Base-by-base conservation (phyloP, 345 rosid species). In the Citrus glauca region DNA sequence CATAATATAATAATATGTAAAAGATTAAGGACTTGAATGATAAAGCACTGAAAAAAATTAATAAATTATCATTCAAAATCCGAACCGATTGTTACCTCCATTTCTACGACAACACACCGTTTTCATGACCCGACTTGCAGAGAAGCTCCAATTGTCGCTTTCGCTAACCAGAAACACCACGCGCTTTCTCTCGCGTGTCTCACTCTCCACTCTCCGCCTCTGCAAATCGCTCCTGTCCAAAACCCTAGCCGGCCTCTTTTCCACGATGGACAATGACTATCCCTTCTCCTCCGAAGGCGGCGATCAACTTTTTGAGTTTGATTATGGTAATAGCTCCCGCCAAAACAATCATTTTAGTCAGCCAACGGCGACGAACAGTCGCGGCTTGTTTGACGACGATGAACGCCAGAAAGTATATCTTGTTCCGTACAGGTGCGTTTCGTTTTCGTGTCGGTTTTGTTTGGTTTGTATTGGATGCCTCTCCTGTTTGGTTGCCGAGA, bases 391-490 rank as follows among this genome's bases (percentile, higher is more conserved):
- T 38, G 82, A 73, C 59, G 84, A 76, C 13, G 48, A 67, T 24
- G 80, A 30, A 50, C 74, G 64, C 53, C 78, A 78, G 25, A 76
- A 76, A 27, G 66, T 89, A 78, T 91, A 86, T 82, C 82, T 91
- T 56, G 89, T 88, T n/a, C 86, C 91, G 6, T 86, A 69, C 78
- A 82, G 92, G 92, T 89, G 50, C 71, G 48, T 19, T 27, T 40
- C 7, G 16, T 74, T 33, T 45, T 45, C 16, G 0, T 10, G 3
- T 27, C 24, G 67, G 65, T 16, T 48, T 35, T 48, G 11, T n/a
- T 13, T 24, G 20, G 4, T 50, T 69, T 30, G 25, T 30, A 37
- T 22, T 67, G 28, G 50, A n/a, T 3, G 38, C 35, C 9, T 53
- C 16, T 53, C 55, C 64, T 62, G 80, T 76, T 78, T 78, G 82